Conservation (phyloP, 306 rosid species). For the Adenanthera pavonina region DNA sequence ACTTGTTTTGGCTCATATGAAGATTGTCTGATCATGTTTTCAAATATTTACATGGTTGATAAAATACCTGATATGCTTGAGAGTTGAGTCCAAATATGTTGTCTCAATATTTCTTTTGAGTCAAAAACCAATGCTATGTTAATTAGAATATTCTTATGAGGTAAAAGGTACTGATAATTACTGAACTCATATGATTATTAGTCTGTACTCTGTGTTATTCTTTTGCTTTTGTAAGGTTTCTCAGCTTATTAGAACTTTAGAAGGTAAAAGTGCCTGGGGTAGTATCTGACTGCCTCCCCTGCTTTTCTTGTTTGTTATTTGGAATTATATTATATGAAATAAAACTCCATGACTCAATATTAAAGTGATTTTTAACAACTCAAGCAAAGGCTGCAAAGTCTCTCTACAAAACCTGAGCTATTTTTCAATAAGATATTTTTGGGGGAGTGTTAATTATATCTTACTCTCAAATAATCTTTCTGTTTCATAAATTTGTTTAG, state of each 20-base stretch:
- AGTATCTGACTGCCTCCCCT: neutral
- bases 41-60: conserved; percentile 2
- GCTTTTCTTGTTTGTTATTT: conserved; percentile 7
- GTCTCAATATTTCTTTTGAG: conserved; percentile 24
- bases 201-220: conserved; percentile 1
- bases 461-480: neutral
- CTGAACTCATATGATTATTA: conserved; percentile 15
- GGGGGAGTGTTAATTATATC: neutral
- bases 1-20: conserved; percentile 7
- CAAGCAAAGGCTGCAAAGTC: conserved; percentile 4
- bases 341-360: neutral
- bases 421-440: conserved; percentile 14
- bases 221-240: neutral
- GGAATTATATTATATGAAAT: conserved; percentile 26
- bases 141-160: conserved; percentile 17
- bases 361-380: neutral
- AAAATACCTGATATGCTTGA: conserved; percentile 26
- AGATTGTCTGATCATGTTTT: conserved; percentile 20
- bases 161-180: conserved; percentile 11
- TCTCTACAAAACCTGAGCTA: conserved; percentile 14
- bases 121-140: conserved; percentile 15
- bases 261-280: conserved; percentile 26
- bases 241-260: conserved; percentile 18
- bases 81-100: conserved; percentile 12
- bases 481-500: neutral